Percentiles rank a stretch among this genome's conserved stretches.
Conservation (phyloP, 768 basidiomycete genomes). For the Tricholoma hemisulphureum region DNA sequence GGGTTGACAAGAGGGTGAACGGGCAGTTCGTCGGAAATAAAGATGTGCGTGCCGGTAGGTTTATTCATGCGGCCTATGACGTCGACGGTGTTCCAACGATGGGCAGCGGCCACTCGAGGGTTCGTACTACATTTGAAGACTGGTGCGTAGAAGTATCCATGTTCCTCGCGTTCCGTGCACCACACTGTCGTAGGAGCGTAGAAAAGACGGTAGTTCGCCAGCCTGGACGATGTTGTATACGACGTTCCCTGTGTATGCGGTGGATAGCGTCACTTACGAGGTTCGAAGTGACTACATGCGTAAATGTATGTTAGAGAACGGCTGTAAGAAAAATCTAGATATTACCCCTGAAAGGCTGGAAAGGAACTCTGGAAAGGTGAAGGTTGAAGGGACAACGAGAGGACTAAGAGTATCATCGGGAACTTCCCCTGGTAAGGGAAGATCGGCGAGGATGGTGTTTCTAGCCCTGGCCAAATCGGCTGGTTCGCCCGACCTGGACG, state of each 20-base stretch:
- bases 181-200: slow-evolving; percentile 68
- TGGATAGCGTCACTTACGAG: slow-evolving; percentile 41
- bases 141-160: slow-evolving; percentile 74
- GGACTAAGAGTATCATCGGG: slow-evolving; percentile 69
- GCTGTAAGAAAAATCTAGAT: slow-evolving; percentile 8
- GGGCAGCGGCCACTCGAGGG: slow-evolving; percentile 71
- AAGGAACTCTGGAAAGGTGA: slow-evolving; percentile 70
- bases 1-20: neutral
- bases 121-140: slow-evolving; percentile 78
- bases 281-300: slow-evolving; percentile 50
- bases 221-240: slow-evolving; percentile 34
- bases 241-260: neutral
- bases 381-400: slow-evolving; percentile 60
- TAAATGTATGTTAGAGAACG: neutral
- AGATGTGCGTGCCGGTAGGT: slow-evolving; percentile 52
- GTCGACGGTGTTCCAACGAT: slow-evolving; percentile 70
- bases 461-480: slow-evolving; percentile 51
- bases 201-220: slow-evolving; percentile 65
- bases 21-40: neutral
- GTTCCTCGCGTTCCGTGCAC: slow-evolving; percentile 82
- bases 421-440: slow-evolving; percentile 63
- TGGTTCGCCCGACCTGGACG: slow-evolving; percentile 32
- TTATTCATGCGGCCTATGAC: slow-evolving; percentile 55
- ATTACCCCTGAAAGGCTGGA: slow-evolving; percentile 56
- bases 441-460: slow-evolving; percentile 51